These are phyloP conservation scores for Penicillium salamii DNA, from an alignment of 495 filamentous ascomycete genomes.

Conservation along the genomic window DNA sequence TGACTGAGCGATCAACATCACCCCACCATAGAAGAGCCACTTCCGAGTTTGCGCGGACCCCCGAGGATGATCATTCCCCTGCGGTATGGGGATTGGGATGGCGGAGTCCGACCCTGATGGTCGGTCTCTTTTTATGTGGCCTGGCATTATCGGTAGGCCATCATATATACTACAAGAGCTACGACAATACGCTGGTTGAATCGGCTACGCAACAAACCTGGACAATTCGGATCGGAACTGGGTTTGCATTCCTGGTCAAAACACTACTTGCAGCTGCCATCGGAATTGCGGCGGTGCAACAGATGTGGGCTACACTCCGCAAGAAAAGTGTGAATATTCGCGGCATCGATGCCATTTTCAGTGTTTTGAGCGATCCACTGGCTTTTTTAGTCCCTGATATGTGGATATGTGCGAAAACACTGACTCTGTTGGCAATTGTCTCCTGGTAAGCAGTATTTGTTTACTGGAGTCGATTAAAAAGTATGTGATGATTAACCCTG, in stretches of 20 bases:
- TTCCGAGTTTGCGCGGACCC: not conserved
- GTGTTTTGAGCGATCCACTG: not conserved
- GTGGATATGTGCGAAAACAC: conserved; percentile 3
- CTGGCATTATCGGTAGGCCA: conserved; percentile 1
- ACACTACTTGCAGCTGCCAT: not conserved
- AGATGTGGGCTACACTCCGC: conserved; percentile 5
- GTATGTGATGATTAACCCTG: not conserved
- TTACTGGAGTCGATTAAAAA: not conserved
- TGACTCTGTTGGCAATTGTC: not conserved
- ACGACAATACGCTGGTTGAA: not conserved
- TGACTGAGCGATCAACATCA: conserved; percentile 1
- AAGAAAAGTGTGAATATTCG: conserved; percentile 1
- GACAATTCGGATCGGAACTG: conserved; percentile 5
- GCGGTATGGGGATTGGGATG: conserved; percentile 1
- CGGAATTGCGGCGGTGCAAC: conserved; percentile 1
- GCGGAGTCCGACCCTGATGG: not conserved
- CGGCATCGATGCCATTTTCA: conserved; percentile 2
- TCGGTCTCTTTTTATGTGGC: not conserved
- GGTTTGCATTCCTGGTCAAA: conserved; percentile 2
- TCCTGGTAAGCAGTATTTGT: conserved; percentile 2
- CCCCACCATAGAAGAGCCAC: not conserved
- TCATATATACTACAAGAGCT: conserved; percentile 1
- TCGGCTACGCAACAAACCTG: conserved; percentile 1
- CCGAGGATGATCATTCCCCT: not conserved
- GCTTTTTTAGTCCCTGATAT: not conserved